These are phyloP conservation scores for Achaetomiella virescens DNA, from an alignment of 495 filamentous ascomycete species.

Conservation along the genomic window DNA sequence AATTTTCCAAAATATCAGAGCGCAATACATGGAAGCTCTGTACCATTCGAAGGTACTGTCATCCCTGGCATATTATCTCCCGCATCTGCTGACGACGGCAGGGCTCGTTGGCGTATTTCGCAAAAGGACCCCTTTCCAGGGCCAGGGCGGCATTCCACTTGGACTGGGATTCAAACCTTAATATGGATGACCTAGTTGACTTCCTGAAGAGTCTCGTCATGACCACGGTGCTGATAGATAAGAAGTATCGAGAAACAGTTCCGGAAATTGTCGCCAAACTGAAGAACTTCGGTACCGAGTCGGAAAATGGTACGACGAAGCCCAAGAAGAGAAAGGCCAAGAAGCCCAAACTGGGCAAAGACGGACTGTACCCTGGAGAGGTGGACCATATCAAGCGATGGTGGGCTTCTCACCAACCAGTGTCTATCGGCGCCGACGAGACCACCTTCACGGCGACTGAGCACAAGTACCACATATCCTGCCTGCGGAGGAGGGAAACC, in stretches of 20 bases:
- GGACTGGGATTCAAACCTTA: constrained; percentile 46
- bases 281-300: constrained; percentile 48
- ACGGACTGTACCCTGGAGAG: constrained; percentile 73
- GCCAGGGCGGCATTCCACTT: constrained; percentile 70
- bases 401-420: constrained; percentile 58
- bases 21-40: constrained; percentile 80
- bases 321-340: constrained; percentile 56
- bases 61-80: neutral
- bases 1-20: constrained; percentile 60
- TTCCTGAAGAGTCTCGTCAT: constrained; percentile 69
- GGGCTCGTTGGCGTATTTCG: constrained; percentile 92
- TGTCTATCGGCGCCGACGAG: constrained; percentile 27
- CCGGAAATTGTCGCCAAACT: constrained; percentile 61
- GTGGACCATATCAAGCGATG: constrained; percentile 67
- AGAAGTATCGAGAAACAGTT: constrained; percentile 77
- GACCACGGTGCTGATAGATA: constrained; percentile 69
- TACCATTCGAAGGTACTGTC: constrained; percentile 74
- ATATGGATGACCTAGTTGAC: constrained; percentile 53
- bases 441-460: constrained; percentile 34
- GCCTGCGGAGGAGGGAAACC: constrained; percentile 69
- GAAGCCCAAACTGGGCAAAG: constrained; percentile 67
- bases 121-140: constrained; percentile 89
- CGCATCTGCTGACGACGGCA: constrained; percentile 32
- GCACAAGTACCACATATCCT: constrained; percentile 54
- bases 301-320: constrained; percentile 50